Conservation (phyloP, 768 basidiomycete species). For the Chalciporus chontae region DNA sequence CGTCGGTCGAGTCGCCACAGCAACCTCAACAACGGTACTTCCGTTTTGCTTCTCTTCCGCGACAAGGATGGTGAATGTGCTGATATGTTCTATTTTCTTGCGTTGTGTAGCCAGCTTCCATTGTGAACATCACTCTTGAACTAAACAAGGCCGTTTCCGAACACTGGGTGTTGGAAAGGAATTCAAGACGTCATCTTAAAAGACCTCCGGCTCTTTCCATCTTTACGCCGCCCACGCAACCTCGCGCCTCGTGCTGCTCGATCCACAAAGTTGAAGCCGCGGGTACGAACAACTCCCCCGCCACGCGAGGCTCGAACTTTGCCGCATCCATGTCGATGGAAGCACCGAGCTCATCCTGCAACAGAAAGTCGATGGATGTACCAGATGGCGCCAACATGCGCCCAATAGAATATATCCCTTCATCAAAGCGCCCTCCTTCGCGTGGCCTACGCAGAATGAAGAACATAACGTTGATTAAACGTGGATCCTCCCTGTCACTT, state of each 20-base stretch:
- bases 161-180: slow-evolving; percentile 11
- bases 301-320: slow-evolving; percentile 16
- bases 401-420: slow-evolving; percentile 22
- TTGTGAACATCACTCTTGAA: slow-evolving; percentile 14
- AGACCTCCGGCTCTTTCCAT: slow-evolving; percentile 22
- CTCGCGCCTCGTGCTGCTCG: slow-evolving; percentile 12
- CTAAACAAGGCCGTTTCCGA: slow-evolving; percentile 10
- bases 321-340: slow-evolving; percentile 22
- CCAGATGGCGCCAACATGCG: slow-evolving; percentile 11
- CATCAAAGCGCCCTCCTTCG: slow-evolving; percentile 26
- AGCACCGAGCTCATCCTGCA: slow-evolving; percentile 15
- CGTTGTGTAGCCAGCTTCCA: slow-evolving; percentile 20
- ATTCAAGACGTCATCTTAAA: slow-evolving; percentile 15
- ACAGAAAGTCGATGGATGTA: slow-evolving; percentile 16
- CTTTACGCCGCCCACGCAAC: slow-evolving; percentile 9
- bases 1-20: slow-evolving; percentile 22
- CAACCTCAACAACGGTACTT: slow-evolving; percentile 31
- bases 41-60: slow-evolving; percentile 15
- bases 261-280: slow-evolving; percentile 5
- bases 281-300: not conserved
- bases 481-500: slow-evolving; percentile 23
- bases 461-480: slow-evolving; percentile 31
- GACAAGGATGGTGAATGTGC: slow-evolving; percentile 14
- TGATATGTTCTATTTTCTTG: slow-evolving; percentile 13
- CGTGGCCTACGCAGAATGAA: slow-evolving; percentile 41